phyloP scores from a whole-genome alignment of 2,329 filamentous ascomycete species.

The Cladosporium phlei region DNA sequence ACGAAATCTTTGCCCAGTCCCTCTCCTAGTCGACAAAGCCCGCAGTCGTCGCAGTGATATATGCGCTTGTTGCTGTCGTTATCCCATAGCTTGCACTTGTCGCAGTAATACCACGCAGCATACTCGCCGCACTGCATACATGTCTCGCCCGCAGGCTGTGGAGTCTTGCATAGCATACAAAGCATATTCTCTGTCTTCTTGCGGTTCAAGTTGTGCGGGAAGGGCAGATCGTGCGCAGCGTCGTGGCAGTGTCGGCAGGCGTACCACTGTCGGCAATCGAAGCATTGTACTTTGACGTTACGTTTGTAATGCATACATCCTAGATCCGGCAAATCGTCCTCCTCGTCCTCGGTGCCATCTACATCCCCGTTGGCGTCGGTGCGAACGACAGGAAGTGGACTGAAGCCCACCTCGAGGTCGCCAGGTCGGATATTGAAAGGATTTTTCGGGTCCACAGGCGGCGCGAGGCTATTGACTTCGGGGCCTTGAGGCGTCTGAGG shows the following conservation, averaged over 20 bases:
- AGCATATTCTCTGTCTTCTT: conserved; percentile 91
- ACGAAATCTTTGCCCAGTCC: conserved; percentile 95
- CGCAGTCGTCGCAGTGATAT: conserved; percentile 94
- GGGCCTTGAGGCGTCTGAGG: neutral
- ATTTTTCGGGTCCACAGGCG: conserved; percentile 30
- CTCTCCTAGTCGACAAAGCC: conserved; percentile 85
- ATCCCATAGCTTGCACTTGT: conserved; percentile 94
- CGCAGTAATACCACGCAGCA: conserved; percentile 86
- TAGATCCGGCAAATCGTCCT: conserved; percentile 48
- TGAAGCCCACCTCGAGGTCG: conserved; percentile 33
- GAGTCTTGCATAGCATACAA: conserved; percentile 87
- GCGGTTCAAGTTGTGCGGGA: conserved; percentile 58
- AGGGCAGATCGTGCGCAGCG: conserved; percentile 61
- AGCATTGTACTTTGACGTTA: conserved; percentile 94
- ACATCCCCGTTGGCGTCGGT: conserved; percentile 15
- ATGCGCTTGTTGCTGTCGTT: conserved; percentile 86
- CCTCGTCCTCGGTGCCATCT: conserved; percentile 33
- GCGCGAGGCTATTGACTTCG: neutral
- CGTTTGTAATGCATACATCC: conserved; percentile 92
- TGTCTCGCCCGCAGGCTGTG: conserved; percentile 73
- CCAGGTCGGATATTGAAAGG: conserved; percentile 32
- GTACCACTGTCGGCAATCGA: conserved; percentile 85
- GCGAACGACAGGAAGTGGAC: conserved; percentile 25
- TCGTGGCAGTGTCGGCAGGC: conserved; percentile 95
- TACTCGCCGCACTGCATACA: conserved; percentile 73